Base-by-base conservation (phyloP, 352 stramenopile species). In the Globisporangium heterothallicum region DNA sequence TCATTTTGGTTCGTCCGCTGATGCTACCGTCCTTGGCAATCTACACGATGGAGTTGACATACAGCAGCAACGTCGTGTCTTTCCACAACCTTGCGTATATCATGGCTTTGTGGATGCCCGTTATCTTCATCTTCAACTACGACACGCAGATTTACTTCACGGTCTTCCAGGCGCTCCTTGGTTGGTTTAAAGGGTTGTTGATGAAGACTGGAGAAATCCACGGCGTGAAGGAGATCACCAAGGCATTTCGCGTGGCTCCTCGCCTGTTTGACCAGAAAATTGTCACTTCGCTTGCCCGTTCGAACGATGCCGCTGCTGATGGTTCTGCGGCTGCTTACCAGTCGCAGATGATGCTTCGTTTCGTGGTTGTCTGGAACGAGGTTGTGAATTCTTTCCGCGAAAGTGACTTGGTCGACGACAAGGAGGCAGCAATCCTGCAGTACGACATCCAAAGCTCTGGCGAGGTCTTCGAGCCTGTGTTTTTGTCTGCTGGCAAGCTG, bases 141-240 rank as follows among this genome's bases (percentile, higher is more conserved):
- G 78, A 88, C 52, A 86, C 78, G 16, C 78, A 88, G 50, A 88
- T 88, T 44, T 88, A 86, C 58, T 88, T 88, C 46, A 86, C 78
- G 1, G 59, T 82, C 12, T 85, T 88, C 56, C 78, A 88, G 46
- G 74, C 74, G 34, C 47, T 75, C 4, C 63, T 82, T 32, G 78
- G 78, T 53, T 66, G 54, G 2, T 56, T 78, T 6, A 61, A 83
- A 52, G 78, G 78, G 55, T 52, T 83, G 0, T 56, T 76, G 24
- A 88, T 86, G 78, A 84, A 86, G 52, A 88, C 75, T 0, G 78
- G 78, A 43, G 78, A 88, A 46, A 81, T 84, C 18, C 74, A 77
- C 45, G 75, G 75, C 55, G 74, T 84, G 30, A 68, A 70, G 49
- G 73, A 88, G 38, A 84, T 88, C 21, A 75, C 70, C 2, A 84